These are phyloP conservation scores for Fusarium subtropicale DNA, from an alignment of 2,329 filamentous ascomycete species.

Conservation along the genomic window DNA sequence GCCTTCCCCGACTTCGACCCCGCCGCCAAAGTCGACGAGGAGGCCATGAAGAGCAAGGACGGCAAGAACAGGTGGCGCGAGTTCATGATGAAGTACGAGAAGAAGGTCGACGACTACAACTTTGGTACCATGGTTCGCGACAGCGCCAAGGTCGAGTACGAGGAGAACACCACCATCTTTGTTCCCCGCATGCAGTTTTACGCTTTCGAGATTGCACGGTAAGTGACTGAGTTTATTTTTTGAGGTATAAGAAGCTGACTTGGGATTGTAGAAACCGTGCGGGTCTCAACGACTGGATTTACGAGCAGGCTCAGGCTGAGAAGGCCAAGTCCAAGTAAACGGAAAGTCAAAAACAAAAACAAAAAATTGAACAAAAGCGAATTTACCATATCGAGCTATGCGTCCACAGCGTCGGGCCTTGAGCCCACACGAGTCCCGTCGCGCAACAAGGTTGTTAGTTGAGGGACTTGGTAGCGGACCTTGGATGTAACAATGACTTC, in stretches of 20 bases:
- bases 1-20: conserved; percentile 96
- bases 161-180: conserved; percentile 90
- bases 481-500: conserved; percentile 7
- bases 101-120: conserved; percentile 96
- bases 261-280: conserved; percentile 77
- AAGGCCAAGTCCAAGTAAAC: conserved; percentile 53
- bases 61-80: conserved; percentile 96
- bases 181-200: conserved; percentile 69
- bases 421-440: conserved; percentile 8
- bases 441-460: background rate
- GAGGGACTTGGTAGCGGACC: background rate
- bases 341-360: background rate
- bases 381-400: conserved; percentile 13
- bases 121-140: conserved; percentile 93
- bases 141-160: conserved; percentile 85
- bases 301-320: conserved; percentile 80
- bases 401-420: conserved; percentile 12
- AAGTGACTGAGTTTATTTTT: background rate
- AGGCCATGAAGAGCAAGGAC: conserved; percentile 96
- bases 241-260: background rate
- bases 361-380: conserved; percentile 21
- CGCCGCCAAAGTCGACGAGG: conserved; percentile 82
- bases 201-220: conserved; percentile 64
- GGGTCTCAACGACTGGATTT: conserved; percentile 97
- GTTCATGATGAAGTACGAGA: conserved; percentile 94